phyloP scores from a whole-genome alignment of 306 rosid species.

The Castanea crenata region DNA sequence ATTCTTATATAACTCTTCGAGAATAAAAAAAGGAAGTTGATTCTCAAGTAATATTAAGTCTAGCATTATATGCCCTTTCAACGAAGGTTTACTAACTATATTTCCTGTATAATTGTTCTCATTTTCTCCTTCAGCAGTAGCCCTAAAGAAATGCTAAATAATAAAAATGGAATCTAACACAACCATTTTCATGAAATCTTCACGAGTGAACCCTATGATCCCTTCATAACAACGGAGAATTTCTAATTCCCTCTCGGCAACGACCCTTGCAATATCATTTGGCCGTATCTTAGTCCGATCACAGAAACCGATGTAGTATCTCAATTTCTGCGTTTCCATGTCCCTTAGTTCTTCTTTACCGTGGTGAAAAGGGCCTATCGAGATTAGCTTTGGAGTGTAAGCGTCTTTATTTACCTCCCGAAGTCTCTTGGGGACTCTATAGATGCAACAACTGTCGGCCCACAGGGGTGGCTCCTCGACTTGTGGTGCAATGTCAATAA shows the following conservation, averaged over 20 bases:
- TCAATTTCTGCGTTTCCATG: background rate
- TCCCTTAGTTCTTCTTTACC: background rate
- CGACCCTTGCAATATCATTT: background rate
- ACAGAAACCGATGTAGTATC: background rate
- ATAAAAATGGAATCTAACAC: slow-evolving; percentile 26
- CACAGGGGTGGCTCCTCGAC: background rate
- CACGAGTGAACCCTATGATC: too few species aligned
- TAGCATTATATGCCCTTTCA: slow-evolving; percentile 1
- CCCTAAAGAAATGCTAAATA: slow-evolving; percentile 6
- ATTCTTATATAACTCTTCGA: background rate
- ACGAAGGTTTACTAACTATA: slow-evolving; percentile 6
- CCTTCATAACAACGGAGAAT: background rate
- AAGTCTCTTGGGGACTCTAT: slow-evolving; percentile 12
- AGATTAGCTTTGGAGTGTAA: slow-evolving; percentile 23
- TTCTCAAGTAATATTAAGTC: slow-evolving; percentile 32
- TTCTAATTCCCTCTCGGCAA: background rate
- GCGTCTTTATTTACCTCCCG: background rate
- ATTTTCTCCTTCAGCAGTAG: background rate
- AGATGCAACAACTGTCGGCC: background rate
- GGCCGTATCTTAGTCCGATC: accelerated
- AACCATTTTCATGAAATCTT: background rate
- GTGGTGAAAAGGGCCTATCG: slow-evolving; percentile 24
- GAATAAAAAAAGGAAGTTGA: slow-evolving; percentile 27
- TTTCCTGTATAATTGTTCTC: background rate
- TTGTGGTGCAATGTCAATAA: background rate